phyloP scores from a whole-genome alignment of 2,329 filamentous ascomycete species.

The Talaromyces pinophilus region DNA sequence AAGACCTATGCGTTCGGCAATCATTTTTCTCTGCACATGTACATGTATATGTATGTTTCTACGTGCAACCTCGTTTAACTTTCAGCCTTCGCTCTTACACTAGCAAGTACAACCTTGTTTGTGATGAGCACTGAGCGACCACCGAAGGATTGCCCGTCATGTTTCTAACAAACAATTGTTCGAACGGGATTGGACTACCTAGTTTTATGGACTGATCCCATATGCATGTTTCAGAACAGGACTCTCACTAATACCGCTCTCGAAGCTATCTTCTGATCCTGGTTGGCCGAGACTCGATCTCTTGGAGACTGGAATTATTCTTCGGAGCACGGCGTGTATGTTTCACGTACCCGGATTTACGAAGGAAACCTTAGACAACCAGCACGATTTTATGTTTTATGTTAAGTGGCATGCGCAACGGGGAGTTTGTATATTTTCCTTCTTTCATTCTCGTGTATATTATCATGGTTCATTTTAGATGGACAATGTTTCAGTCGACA shows the following conservation, averaged over 20 bases:
- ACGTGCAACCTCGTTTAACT: too few relatives aligned
- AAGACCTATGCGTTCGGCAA: background rate
- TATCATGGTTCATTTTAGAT: background rate
- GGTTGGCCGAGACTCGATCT: too few relatives aligned
- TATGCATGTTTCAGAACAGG: background rate
- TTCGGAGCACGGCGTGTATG: background rate
- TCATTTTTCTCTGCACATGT: background rate
- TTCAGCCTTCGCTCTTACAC: too few relatives aligned
- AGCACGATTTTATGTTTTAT: background rate
- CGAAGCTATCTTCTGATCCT: background rate
- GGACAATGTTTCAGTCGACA: background rate
- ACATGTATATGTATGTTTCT: background rate
- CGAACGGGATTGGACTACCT: background rate
- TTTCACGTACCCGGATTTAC: background rate
- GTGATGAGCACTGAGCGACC: too few relatives aligned
- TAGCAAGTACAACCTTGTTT: too few relatives aligned
- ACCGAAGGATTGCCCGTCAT: too few relatives aligned
- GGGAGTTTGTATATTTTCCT: constrained; percentile 26
- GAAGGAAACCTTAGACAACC: background rate
- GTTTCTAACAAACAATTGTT: too few relatives aligned
- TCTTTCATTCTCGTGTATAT: background rate
- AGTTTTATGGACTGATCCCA: background rate
- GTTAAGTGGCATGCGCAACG: background rate
- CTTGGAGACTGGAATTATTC: background rate
- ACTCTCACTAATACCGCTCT: background rate